Base-by-base conservation (phyloP, 2,329 filamentous ascomycete species). In the Fusarium sp. region DNA sequence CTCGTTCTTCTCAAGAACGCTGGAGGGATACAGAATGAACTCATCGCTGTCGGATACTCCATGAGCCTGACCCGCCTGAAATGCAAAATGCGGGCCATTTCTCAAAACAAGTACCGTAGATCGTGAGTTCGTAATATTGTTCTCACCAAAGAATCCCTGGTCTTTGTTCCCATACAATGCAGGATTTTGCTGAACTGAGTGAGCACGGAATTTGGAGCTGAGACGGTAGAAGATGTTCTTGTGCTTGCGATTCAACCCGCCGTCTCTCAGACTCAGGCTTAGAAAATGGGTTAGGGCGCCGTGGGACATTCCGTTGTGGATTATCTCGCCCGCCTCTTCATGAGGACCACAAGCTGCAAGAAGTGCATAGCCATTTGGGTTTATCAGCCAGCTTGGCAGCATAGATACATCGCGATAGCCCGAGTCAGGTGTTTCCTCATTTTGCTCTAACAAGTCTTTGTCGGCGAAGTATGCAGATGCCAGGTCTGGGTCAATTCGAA, bases 151-250 rank as follows among this genome's bases (percentile, higher is more conserved):
- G n/a, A 74, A 74, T 0, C 42, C 36, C 22, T 72, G 70, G n/a
- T 66, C 59, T 17, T 71, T 62, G 24, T 74, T 74, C 6, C 72
- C 71, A 24, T 66, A 61, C 2, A 74, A 14, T 0, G 54, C 48
- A 8, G 70, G 70, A 17, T 24, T 61, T 31, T 73, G 69, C 3
- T 45, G 36, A 1, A 65, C 10, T 1, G 20, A 14, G 2, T 39
- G 17, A 1, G 17, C 39, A n/a, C 47, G 35, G 22, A 72, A 60
- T 13, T 31, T 69, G 8, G 52, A 41, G 12, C 47, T 52, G 4
- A 73, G 41, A 1, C 36, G 54, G 7, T 52, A 55, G 11, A 66
- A 62, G 13, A 65, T 52, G 15, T 66, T 39, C n/a, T 61, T 42
- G n/a, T 66, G 58, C 42, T 56, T 24, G 11, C 44, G 63, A 20